Conservation (phyloP, 192 early-diverging fungal genomes). For the Kappamyces sp. region DNA sequence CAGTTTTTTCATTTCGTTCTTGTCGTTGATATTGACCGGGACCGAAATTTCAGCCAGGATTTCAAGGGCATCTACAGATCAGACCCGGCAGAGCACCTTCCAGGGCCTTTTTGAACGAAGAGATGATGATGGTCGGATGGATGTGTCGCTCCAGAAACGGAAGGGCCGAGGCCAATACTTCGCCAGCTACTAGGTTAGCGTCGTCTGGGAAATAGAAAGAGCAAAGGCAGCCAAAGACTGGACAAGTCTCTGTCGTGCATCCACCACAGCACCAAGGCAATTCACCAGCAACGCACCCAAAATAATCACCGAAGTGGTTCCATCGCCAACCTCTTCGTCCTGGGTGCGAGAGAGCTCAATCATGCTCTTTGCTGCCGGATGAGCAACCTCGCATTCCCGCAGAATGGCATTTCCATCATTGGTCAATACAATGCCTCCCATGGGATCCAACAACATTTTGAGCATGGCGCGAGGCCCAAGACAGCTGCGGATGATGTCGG, state of each 20-base stretch:
- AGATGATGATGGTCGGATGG: slow-evolving; percentile 95
- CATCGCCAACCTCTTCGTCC: slow-evolving; percentile 99
- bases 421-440: slow-evolving; percentile 98
- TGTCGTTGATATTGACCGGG: slow-evolving; percentile 76
- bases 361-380: slow-evolving; percentile 99
- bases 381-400: slow-evolving; percentile 97
- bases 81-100: slow-evolving; percentile 51
- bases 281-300: slow-evolving; percentile 56
- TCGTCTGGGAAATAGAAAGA: neutral
- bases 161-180: slow-evolving; percentile 82
- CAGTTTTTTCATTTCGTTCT: slow-evolving; percentile 83
- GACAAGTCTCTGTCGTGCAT: neutral
- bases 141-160: slow-evolving; percentile 96
- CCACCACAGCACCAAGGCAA: neutral
- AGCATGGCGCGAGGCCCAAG: slow-evolving; percentile 98
- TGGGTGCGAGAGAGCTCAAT: slow-evolving; percentile 98
- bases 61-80: slow-evolving; percentile 44
- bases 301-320: slow-evolving; percentile 98
- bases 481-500: slow-evolving; percentile 98
- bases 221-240: slow-evolving; percentile 3
- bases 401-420: slow-evolving; percentile 99
- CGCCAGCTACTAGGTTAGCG: slow-evolving; percentile 67
- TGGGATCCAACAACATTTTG: slow-evolving; percentile 99
- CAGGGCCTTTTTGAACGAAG: slow-evolving; percentile 86
- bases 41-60: slow-evolving; percentile 80